Conservation (phyloP, 306 rosid species). For the Cucurbita pepo region DNA sequence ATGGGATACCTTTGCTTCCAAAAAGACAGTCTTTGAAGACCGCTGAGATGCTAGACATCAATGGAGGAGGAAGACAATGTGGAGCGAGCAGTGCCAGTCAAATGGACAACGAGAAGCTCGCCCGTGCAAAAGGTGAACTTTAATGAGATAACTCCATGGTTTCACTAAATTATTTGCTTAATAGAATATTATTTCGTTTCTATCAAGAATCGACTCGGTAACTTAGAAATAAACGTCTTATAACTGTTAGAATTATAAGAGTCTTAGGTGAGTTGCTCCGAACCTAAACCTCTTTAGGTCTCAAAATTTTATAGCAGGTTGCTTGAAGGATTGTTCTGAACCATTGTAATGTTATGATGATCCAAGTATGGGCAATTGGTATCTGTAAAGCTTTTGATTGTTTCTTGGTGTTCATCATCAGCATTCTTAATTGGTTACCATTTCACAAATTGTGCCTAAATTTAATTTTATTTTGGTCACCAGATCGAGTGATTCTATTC, state of each 20-base stretch:
- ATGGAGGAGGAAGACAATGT: slow-evolving; percentile 18
- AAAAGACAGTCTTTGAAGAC: slow-evolving; percentile 16
- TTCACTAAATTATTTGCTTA: neutral
- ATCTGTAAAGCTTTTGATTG: neutral
- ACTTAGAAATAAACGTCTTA: neutral
- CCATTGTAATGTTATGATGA: neutral
- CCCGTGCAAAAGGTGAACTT: slow-evolving; percentile 13
- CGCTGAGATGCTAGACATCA: slow-evolving; percentile 15
- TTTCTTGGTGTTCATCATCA: neutral
- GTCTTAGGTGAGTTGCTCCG: too few species aligned
- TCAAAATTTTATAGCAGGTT: too few species aligned
- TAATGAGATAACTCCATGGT: neutral
- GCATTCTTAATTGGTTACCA: neutral
- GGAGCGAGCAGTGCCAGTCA: slow-evolving; percentile 20
- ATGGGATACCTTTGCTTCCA: slow-evolving; percentile 30
- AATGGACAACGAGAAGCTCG: slow-evolving; percentile 15
- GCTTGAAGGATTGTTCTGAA: neutral
- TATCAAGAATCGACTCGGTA: neutral
- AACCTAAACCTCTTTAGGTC: too few species aligned
- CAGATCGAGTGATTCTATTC: slow-evolving; percentile 40
- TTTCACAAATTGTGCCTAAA: neutral
- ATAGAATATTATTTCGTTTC: neutral
- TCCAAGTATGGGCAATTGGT: neutral
- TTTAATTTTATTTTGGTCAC: slow-evolving; percentile 16
- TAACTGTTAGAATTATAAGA: neutral